Percentiles rank a stretch among this genome's conserved stretches.
Evolutionary conservation across 2,329 filamentous ascomycete genomes (phyloP).

Genomic region (Clonostachys rhizophaga): DNA sequence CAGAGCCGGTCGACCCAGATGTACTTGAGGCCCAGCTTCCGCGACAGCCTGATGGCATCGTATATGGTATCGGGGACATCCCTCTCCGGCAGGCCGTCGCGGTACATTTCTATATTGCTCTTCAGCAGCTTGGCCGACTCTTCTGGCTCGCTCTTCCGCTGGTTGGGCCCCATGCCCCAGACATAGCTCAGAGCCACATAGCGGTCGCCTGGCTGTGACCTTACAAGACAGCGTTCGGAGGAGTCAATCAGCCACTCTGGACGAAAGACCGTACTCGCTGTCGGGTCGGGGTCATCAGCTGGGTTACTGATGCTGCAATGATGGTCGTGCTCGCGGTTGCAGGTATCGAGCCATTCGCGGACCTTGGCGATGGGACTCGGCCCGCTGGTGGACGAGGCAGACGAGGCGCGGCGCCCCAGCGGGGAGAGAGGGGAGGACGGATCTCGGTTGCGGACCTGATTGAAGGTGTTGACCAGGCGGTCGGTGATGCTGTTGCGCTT

Average conservation of each 20-base stretch:
- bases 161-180: slow-evolving; percentile 21
- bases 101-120: slow-evolving; percentile 27
- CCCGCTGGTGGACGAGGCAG: slow-evolving; percentile 11
- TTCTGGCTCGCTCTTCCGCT: slow-evolving; percentile 14
- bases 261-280: slow-evolving; percentile 21
- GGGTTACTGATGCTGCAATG: slow-evolving; percentile 22
- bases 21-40: slow-evolving; percentile 33
- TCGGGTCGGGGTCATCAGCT: background rate
- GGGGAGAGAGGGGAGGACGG: slow-evolving; percentile 11
- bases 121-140: slow-evolving; percentile 22
- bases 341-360: slow-evolving; percentile 36
- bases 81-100: slow-evolving; percentile 25
- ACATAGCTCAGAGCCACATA: slow-evolving; percentile 43
- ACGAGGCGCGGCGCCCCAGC: slow-evolving; percentile 21
- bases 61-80: slow-evolving; percentile 33
- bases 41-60: slow-evolving; percentile 38
- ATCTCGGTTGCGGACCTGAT: slow-evolving; percentile 20
- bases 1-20: slow-evolving; percentile 42
- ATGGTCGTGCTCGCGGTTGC: slow-evolving; percentile 31
- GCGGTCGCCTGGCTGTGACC: slow-evolving; percentile 27
- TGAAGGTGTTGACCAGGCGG: slow-evolving; percentile 26
- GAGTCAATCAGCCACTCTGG: slow-evolving; percentile 35
- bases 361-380: slow-evolving; percentile 28
- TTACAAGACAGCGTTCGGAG: slow-evolving; percentile 29
- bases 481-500: slow-evolving; percentile 35